These are phyloP conservation scores for Brassica hybrid DNA, from an alignment of 441 rosid genomes.

Conservation along the genomic window DNA sequence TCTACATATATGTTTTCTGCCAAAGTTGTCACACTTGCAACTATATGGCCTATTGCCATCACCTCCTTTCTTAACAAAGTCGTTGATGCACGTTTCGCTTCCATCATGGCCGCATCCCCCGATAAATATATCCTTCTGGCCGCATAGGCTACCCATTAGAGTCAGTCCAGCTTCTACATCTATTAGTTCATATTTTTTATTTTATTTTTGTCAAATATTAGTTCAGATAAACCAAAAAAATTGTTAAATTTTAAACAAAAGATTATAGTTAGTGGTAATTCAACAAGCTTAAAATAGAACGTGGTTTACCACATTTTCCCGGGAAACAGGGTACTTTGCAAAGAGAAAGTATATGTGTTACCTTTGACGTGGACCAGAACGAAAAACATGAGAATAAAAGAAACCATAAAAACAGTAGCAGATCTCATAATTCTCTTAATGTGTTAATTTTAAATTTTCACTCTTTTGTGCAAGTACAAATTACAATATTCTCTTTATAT, in stretches of 20 bases:
- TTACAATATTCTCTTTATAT: background rate
- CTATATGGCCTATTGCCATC: background rate
- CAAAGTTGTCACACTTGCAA: constrained; percentile 33
- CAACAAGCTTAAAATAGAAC: background rate
- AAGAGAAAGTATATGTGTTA: background rate
- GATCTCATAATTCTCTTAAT: constrained; percentile 30
- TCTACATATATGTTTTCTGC: constrained; percentile 26
- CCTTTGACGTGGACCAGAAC: constrained; percentile 24
- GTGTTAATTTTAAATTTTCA: background rate
- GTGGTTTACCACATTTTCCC: background rate
- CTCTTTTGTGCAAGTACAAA: background rate
- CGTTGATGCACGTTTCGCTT: constrained; percentile 27
- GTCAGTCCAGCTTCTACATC: constrained; percentile 21
- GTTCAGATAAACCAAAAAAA: constrained; percentile 12
- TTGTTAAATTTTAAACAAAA: background rate
- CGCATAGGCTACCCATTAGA: background rate
- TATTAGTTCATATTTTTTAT: background rate
- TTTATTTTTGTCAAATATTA: no score
- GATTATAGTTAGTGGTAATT: background rate
- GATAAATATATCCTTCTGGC: constrained; percentile 18
- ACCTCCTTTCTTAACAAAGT: constrained; percentile 33
- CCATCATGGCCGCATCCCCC: constrained; percentile 32
- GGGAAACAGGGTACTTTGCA: background rate
- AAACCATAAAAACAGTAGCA: constrained; percentile 25
- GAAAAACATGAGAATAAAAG: constrained; percentile 24